Evolutionary conservation across 495 filamentous ascomycete genomes (phyloP).

Genomic region (Bombardia bombarda): DNA sequence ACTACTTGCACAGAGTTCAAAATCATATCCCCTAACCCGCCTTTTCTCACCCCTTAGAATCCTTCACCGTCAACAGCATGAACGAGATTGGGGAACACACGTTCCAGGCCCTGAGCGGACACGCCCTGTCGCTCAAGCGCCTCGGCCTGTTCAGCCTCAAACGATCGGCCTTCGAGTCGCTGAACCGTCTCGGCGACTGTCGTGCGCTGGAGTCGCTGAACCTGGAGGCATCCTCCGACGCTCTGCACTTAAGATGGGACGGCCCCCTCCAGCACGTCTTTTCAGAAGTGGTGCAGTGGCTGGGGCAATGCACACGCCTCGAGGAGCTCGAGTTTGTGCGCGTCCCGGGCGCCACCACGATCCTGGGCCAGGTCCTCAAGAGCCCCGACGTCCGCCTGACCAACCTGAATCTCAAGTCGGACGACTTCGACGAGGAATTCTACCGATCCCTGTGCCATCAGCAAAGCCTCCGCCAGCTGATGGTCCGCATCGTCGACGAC

Average conservation of each 20-base stretch:
- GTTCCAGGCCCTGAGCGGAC: conserved; percentile 49
- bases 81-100: conserved; percentile 45
- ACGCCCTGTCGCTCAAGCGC: conserved; percentile 47
- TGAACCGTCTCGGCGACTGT: conserved; percentile 42
- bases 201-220: conserved; percentile 40
- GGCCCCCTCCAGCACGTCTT: conserved; percentile 40
- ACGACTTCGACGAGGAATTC: conserved; percentile 12
- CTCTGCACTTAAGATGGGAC: conserved; percentile 24
- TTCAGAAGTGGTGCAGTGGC: conserved; percentile 41
- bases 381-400: conserved; percentile 18
- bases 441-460: conserved; percentile 17
- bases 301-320: conserved; percentile 48
- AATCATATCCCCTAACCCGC: neutral
- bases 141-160: conserved; percentile 47
- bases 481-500: conserved; percentile 44
- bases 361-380: conserved; percentile 46
- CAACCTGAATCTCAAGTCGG: conserved; percentile 12
- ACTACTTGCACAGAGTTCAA: too few relatives aligned
- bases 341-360: conserved; percentile 40
- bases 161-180: conserved; percentile 33
- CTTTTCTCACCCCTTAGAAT: conserved; percentile 11
- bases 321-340: conserved; percentile 40
- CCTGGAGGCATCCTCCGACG: neutral
- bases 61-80: conserved; percentile 49
- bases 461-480: conserved; percentile 18